Evolutionary conservation across 805 yeast genomes (phyloP), one percentile per base, ranked within the genome.

Genomic region (Myxozyma neotropica): DNA sequence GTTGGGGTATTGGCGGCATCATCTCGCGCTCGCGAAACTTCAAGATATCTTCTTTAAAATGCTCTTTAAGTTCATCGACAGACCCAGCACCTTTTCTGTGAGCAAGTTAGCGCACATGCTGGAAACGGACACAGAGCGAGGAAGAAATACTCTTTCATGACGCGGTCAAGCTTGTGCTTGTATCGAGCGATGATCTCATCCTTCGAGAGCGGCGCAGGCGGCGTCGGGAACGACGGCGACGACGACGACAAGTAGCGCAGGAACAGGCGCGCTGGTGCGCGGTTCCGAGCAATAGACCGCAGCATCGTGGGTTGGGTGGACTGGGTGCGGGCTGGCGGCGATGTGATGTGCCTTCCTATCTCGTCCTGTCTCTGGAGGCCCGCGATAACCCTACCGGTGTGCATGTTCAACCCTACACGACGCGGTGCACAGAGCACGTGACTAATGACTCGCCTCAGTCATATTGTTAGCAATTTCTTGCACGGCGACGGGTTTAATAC

Each of bases 11-110:
- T 24, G 48, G 46, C 17, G 36, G 44, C 49, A 74, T 70, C 57
- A 75, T 72, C 67, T 83, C 82, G 59, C 77, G 78, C 70, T 84
- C 86, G 15, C 55, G 59, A 49, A 78, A 81, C 36, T 73, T 69
- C 38, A 79, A 83, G 47, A 90, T 82, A 23, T 83, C 80, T 42
- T 83, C 87, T 67, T 86, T 84, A 63, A 86, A 73, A 63, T 81
- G 82, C 42, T 76, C 83, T 64, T 84, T 81, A 62, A 91, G 75
- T 58, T 88, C 88, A 5, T 83, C 83, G 3, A 88, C 73, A 36
- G 77, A 71, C 1, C 73, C 65, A 0, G 75, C 79, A 10, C 86
- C 86, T 21, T 68, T 68, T 24, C 65, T 64, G 26, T 6, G 13
- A 29, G 27, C 2, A 21, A 17, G 27, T n/a, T 27, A 27, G 26